Evolutionary conservation across 1,139 yeast genomes (phyloP).

Genomic region (Hanseniaspora sp.): DNA sequence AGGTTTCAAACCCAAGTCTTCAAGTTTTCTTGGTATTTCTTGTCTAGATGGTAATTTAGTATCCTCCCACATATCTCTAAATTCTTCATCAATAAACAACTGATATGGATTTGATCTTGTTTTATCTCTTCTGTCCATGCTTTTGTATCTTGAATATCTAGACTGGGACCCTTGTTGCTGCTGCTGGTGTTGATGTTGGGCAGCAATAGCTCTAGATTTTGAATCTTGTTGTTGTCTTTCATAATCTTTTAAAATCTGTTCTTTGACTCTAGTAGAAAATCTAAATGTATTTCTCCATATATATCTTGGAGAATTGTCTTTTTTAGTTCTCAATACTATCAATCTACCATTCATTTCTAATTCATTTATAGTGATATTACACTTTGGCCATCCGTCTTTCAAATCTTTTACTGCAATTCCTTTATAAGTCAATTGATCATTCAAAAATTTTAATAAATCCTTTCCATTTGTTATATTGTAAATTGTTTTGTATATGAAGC

Average conservation of each 20-base stretch:
- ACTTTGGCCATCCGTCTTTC: conserved; percentile 96
- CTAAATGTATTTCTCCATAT: conserved; percentile 71
- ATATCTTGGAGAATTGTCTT: conserved; percentile 79
- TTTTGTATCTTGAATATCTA: not conserved
- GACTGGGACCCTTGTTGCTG: not conserved
- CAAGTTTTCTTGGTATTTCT: conserved; percentile 64
- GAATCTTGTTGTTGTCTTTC: conserved; percentile 11
- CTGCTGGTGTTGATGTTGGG: not conserved
- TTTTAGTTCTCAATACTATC: conserved; percentile 75
- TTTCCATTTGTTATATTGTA: conserved; percentile 77
- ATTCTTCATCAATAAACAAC: conserved; percentile 66
- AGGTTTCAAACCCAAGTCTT: conserved; percentile 82
- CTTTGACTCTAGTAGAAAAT: conserved; percentile 11
- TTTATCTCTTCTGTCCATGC: conserved; percentile 13
- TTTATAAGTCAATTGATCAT: conserved; percentile 75
- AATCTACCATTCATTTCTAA: conserved; percentile 68
- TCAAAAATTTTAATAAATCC: conserved; percentile 61
- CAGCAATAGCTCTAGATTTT: not conserved
- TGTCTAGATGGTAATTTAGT: conserved; percentile 73
- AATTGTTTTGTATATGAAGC: conserved; percentile 65
- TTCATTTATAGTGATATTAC: conserved; percentile 62
- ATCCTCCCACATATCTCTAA: conserved; percentile 65
- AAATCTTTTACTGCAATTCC: conserved; percentile 83
- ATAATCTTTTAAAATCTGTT: conserved; percentile 12
- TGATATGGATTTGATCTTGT: conserved; percentile 25